A percentile compares a stretch with the other conserved stretches of the same genome.
Evolutionary conservation across 2,329 filamentous ascomycete species (phyloP).

Genomic region (Alternaria sp.): DNA sequence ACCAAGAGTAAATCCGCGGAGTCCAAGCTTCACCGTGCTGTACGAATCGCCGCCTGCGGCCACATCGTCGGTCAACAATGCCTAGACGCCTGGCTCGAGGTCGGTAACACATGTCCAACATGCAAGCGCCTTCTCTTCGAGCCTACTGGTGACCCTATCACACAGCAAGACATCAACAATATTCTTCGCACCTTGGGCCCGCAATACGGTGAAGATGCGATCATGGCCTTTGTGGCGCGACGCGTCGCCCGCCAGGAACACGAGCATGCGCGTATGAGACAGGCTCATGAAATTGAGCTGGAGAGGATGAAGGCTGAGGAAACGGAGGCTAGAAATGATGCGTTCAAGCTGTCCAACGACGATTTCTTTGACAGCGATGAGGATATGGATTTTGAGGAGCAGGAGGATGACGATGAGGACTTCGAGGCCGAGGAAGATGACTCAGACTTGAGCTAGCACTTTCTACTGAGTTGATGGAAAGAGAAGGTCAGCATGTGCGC

Average conservation of each 20-base stretch:
- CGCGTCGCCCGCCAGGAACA: slow-evolving; percentile 5
- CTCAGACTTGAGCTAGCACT: not conserved
- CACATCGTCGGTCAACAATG: slow-evolving; percentile 28
- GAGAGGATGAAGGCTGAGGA: slow-evolving; percentile 7
- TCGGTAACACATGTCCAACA: slow-evolving; percentile 24
- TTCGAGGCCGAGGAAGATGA: not conserved
- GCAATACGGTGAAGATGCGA: not conserved
- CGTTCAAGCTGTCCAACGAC: not conserved
- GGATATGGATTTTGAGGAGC: slow-evolving; percentile 9
- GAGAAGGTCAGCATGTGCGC: not conserved
- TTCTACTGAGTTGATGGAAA: not conserved
- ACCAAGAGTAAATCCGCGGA: not conserved
- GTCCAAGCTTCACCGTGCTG: slow-evolving; percentile 14
- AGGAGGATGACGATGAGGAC: not conserved
- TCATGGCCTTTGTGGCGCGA: slow-evolving; percentile 10
- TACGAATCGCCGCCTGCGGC: slow-evolving; percentile 23
- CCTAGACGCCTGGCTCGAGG: slow-evolving; percentile 24
- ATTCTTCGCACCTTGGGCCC: slow-evolving; percentile 2
- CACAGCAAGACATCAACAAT: slow-evolving; percentile 11
- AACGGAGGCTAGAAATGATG: not conserved
- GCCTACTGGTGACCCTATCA: slow-evolving; percentile 2
- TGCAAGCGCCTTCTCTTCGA: slow-evolving; percentile 27
- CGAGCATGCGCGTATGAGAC: slow-evolving; percentile 1
- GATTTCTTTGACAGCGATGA: slow-evolving; percentile 15
- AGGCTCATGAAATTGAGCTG: slow-evolving; percentile 7